phyloP scores from a whole-genome alignment of 352 stramenopile genomes.

The Lagenidium giganteum region DNA sequence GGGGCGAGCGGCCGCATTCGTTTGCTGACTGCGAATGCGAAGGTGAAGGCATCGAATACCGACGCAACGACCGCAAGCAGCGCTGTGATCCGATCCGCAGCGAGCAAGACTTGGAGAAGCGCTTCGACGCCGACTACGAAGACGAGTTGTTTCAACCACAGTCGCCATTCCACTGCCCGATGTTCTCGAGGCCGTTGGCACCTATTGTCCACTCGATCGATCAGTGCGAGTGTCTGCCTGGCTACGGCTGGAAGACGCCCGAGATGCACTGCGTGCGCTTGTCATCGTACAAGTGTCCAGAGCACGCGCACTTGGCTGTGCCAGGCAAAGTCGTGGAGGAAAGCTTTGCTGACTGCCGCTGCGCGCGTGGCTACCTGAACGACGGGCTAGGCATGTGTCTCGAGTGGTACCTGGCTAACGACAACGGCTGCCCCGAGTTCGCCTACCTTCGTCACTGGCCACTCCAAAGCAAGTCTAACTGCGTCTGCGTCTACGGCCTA shows the following conservation, averaged over 20 bases:
- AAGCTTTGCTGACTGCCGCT: slow-evolving; percentile 51
- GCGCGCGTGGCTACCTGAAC: slow-evolving; percentile 44
- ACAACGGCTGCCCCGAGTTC: slow-evolving; percentile 37
- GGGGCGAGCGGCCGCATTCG: slow-evolving; percentile 23
- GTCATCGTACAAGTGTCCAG: slow-evolving; percentile 46
- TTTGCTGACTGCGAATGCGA: slow-evolving; percentile 62
- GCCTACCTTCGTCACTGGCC: slow-evolving; percentile 52
- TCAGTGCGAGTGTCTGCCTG: slow-evolving; percentile 56
- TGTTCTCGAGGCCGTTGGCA: slow-evolving; percentile 47
- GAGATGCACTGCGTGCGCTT: slow-evolving; percentile 42
- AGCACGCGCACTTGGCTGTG: slow-evolving; percentile 31
- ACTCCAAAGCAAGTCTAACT: slow-evolving; percentile 50
- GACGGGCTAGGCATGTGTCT: slow-evolving; percentile 34
- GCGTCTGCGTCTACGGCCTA: slow-evolving; percentile 47
- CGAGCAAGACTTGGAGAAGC: slow-evolving; percentile 13
- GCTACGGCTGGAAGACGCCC: slow-evolving; percentile 50
- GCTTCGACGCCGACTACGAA: slow-evolving; percentile 16
- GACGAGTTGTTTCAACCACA: too few species aligned
- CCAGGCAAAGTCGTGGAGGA: slow-evolving; percentile 22
- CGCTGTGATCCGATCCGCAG: slow-evolving; percentile 23
- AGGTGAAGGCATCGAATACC: slow-evolving; percentile 22
- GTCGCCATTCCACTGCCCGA: slow-evolving; percentile 33
- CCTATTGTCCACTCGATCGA: slow-evolving; percentile 37
- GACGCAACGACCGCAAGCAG: slow-evolving; percentile 42
- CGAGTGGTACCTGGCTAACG: slow-evolving; percentile 43